Evolutionary conservation across 768 basidiomycete genomes (phyloP).

Genomic region (Trametes punicea): DNA sequence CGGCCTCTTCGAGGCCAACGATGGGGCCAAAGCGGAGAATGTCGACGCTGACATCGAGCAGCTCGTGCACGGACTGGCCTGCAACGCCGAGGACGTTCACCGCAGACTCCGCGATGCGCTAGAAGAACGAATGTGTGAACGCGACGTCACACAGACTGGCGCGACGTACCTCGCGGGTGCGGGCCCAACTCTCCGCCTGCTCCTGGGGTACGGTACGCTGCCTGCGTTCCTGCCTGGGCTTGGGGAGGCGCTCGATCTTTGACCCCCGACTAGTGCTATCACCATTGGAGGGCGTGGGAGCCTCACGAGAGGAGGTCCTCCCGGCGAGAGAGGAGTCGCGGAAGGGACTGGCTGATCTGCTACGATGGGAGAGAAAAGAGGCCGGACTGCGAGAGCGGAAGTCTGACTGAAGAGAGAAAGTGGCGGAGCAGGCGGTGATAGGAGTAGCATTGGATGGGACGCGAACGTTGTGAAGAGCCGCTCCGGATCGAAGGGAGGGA

Average conservation of each 20-base stretch:
- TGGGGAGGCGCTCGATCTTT: constrained; percentile 11
- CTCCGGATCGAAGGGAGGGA: constrained; percentile 15
- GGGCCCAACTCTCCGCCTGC: constrained; percentile 28
- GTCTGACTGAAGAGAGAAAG: background rate
- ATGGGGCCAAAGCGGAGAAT: constrained; percentile 52
- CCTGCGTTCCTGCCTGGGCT: constrained; percentile 29
- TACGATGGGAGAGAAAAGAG: constrained; percentile 5
- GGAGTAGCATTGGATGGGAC: constrained; percentile 12
- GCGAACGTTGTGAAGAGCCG: constrained; percentile 7
- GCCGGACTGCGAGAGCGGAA: constrained; percentile 18
- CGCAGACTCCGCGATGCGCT: constrained; percentile 24
- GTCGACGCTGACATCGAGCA: constrained; percentile 40
- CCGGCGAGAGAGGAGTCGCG: constrained; percentile 18
- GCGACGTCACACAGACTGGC: background rate
- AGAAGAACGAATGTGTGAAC: background rate
- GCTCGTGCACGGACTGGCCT: constrained; percentile 42
- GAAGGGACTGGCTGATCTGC: constrained; percentile 18
- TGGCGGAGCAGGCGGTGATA: constrained; percentile 6
- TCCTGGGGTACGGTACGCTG: constrained; percentile 26
- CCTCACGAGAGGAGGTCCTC: background rate
- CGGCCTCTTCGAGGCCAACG: constrained; percentile 51
- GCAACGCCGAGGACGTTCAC: constrained; percentile 40
- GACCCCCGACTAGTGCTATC: constrained; percentile 27
- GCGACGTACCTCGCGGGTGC: constrained; percentile 27
- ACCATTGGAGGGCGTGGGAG: constrained; percentile 20